Evolutionary conservation across 2,329 filamentous ascomycete species (phyloP), one percentile per base, ranked within the genome.

Genomic region (Cladobotryum protrusum): DNA sequence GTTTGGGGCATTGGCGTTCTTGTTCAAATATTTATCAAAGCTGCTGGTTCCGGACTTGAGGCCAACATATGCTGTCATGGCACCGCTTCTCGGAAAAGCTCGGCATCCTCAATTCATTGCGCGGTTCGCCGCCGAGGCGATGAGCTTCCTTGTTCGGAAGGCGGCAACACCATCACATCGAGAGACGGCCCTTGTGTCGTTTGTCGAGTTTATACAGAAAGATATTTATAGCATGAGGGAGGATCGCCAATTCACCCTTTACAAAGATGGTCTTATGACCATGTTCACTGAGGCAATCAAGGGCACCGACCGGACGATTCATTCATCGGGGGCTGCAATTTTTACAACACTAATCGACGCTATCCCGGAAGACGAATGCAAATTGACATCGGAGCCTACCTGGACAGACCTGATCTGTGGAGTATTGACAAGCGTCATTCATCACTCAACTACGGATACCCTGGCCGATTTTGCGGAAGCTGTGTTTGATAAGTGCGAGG

Each of bases 1-100:
- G 45, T 99, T 99, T 70, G 89, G 86, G 12, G 91, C 89, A 59
- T 75, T 99, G 49, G 90, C 93, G 42, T 99, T 95, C 76, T 76
- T 97, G 37, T 96, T 99, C 79, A 99, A 99, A 65, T 97, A 97
- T 63, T 79, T 99, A 5, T 95, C 90, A 2, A 84, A 89, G 56
- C 78, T 97, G 1, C 71, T 99, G 18, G 87, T 93, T 0, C 86
- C 89, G 4, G 88, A 99, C 63, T 71, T 99, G 55, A 78, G 87
- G 54, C 89, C 92, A 43, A 85, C 95, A 2, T 91, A 89, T 63
- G 81, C 89, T 61, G 81, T 93, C 47, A 82, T 99, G 73, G 80
- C 87, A 1, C 86, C 90, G 3, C 77, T 97, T 47, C 79, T 99
- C 29, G 93, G 92, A 55, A 91, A 87, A 66, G 77, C 84, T 50